These are phyloP conservation scores for Isochrysis galbana DNA, from an alignment of 78 protist genomes.

Conservation along the genomic window DNA sequence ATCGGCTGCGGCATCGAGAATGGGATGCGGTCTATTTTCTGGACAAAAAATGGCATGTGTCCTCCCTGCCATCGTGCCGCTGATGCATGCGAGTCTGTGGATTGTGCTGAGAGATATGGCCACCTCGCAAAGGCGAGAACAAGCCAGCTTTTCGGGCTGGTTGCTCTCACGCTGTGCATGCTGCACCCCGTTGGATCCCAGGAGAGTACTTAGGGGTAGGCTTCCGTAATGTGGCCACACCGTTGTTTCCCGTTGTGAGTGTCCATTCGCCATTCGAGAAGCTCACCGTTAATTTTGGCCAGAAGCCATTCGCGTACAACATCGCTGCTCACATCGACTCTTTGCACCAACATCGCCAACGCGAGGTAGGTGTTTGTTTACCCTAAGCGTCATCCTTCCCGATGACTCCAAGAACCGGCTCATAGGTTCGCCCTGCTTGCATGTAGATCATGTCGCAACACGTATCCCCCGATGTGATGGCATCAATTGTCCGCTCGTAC, in stretches of 20 bases:
- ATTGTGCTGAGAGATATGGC: no score
- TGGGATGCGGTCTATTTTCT: background rate
- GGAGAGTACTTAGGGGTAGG: constrained; percentile 1
- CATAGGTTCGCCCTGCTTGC: background rate
- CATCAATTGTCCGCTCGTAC: background rate
- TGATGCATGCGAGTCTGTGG: no score
- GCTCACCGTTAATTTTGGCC: constrained; percentile 17
- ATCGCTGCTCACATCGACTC: background rate
- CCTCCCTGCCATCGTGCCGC: no score
- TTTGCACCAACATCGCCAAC: background rate
- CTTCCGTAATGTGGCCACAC: background rate
- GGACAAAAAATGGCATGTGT: constrained; percentile 30
- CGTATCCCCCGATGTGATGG: background rate
- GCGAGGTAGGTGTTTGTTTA: background rate
- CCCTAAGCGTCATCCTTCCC: no score
- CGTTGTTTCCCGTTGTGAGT: background rate
- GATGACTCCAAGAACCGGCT: background rate
- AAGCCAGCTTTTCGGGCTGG: no score
- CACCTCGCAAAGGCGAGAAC: background rate
- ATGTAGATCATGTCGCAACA: background rate
- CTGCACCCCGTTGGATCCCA: no score
- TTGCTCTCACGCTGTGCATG: no score
- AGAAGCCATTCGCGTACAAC: constrained; percentile 23
- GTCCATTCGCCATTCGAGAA: constrained; percentile 13
- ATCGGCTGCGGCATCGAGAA: constrained; percentile 26